These are phyloP conservation scores for Cercospora sojina DNA, from an alignment of 2,329 filamentous ascomycete species.

Conservation along the genomic window DNA sequence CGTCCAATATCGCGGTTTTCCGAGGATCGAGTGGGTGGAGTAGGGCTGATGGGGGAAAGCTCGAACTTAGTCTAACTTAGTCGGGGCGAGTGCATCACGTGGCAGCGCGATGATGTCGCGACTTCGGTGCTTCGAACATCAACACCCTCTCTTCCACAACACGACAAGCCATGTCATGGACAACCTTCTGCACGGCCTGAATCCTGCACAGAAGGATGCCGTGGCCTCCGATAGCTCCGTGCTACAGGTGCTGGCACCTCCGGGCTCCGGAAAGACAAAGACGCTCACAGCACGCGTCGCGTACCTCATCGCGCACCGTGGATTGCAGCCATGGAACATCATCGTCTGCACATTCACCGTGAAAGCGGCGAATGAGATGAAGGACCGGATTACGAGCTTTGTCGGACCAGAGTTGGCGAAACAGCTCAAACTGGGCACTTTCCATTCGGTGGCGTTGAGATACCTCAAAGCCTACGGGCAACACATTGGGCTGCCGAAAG, in stretches of 20 bases:
- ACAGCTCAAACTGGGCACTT: slow-evolving; percentile 83
- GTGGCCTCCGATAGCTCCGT: slow-evolving; percentile 62
- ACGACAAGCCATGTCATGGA: slow-evolving; percentile 45
- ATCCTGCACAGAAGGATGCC: slow-evolving; percentile 62
- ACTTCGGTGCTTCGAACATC: not conserved
- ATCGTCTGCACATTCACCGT: slow-evolving; percentile 97
- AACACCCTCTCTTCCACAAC: not conserved
- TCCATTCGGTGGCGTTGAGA: slow-evolving; percentile 85
- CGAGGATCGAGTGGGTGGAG: not conserved
- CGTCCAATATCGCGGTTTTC: not conserved
- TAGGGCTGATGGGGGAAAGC: not conserved
- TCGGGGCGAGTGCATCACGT: not conserved
- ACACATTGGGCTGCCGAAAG: slow-evolving; percentile 74
- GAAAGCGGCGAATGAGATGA: slow-evolving; percentile 93
- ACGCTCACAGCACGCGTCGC: slow-evolving; percentile 90
- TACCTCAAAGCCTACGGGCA: slow-evolving; percentile 84
- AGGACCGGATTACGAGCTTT: slow-evolving; percentile 75
- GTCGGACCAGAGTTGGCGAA: slow-evolving; percentile 74
- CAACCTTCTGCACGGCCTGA: slow-evolving; percentile 60
- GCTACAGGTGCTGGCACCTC: slow-evolving; percentile 62
- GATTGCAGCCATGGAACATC: slow-evolving; percentile 78
- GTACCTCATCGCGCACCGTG: slow-evolving; percentile 73
- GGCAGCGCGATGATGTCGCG: not conserved
- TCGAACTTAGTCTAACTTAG: too few relatives aligned
- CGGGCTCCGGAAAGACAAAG: slow-evolving; percentile 85